Evolutionary conservation across 352 stramenopile species (phyloP).

Genomic region (Phytophthora rubi): DNA sequence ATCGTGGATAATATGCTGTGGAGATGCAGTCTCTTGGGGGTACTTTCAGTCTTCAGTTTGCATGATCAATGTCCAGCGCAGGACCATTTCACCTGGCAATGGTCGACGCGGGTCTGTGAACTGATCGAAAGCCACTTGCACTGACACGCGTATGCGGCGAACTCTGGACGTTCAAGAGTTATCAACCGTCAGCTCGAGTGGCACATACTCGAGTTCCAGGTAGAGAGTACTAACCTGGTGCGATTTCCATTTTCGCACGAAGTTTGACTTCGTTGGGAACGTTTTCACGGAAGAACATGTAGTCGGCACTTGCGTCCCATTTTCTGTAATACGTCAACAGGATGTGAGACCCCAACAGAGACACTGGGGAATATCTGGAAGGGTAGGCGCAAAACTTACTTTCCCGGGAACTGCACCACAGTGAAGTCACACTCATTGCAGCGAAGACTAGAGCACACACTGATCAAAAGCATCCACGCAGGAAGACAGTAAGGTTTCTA

Average conservation of each 20-base stretch:
- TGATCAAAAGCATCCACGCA: constrained; percentile 20
- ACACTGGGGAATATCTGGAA: background rate
- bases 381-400: constrained; percentile 42
- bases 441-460: constrained; percentile 70
- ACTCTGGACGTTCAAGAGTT: constrained; percentile 30
- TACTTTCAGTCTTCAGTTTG: constrained; percentile 3
- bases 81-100: constrained; percentile 72
- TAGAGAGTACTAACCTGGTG: constrained; percentile 38
- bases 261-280: constrained; percentile 76
- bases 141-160: constrained; percentile 77
- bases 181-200: background rate
- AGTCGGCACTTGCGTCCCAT: constrained; percentile 73
- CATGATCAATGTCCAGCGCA: constrained; percentile 64
- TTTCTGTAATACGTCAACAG: constrained; percentile 41
- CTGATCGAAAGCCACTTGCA: constrained; percentile 82
- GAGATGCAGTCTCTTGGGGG: constrained; percentile 8
- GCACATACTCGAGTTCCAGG: background rate
- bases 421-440: constrained; percentile 88
- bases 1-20: constrained; percentile 19
- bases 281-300: constrained; percentile 90
- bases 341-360: background rate
- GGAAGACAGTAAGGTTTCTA: background rate
- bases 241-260: constrained; percentile 63
- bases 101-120: constrained; percentile 53
- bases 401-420: constrained; percentile 76